Percentiles rank a stretch among this genome's conserved stretches.
phyloP scores from a whole-genome alignment of 2,329 filamentous ascomycete genomes.

The Biscogniauxia marginata region DNA sequence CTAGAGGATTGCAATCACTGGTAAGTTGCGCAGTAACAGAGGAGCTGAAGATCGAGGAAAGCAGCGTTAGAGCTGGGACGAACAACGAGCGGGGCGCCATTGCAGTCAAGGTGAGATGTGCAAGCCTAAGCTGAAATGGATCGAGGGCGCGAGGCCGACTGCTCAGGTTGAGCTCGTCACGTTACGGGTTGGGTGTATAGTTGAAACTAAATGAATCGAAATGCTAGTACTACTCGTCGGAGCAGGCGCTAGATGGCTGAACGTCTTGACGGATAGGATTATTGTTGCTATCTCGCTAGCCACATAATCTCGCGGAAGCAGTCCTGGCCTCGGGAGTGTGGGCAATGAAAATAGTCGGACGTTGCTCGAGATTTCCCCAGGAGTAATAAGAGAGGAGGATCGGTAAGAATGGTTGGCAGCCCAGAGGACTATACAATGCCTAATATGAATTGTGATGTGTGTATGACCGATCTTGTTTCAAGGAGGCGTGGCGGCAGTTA shows the following conservation, averaged over 20 bases:
- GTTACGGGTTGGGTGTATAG: background rate
- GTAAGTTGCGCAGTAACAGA: conserved; percentile 68
- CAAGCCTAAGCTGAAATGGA: background rate
- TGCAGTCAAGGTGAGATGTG: background rate
- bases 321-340: background rate
- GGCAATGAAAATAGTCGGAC: background rate
- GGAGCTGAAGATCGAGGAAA: conserved; percentile 41
- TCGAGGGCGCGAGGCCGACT: background rate
- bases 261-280: too few relatives aligned
- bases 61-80: conserved; percentile 38
- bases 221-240: background rate
- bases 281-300: background rate
- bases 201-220: background rate
- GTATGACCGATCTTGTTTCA: background rate
- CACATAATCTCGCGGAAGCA: background rate
- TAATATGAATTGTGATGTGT: background rate
- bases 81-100: conserved; percentile 16
- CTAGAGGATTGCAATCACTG: conserved; percentile 75
- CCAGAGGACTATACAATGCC: background rate
- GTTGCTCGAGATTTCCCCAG: background rate
- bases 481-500: background rate
- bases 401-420: background rate
- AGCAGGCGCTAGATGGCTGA: too few relatives aligned
- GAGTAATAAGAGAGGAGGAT: background rate
- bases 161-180: background rate